These are phyloP conservation scores for Thielaviopsis ethacetica DNA, from an alignment of 2,329 filamentous ascomycete species.

Conservation along the genomic window DNA sequence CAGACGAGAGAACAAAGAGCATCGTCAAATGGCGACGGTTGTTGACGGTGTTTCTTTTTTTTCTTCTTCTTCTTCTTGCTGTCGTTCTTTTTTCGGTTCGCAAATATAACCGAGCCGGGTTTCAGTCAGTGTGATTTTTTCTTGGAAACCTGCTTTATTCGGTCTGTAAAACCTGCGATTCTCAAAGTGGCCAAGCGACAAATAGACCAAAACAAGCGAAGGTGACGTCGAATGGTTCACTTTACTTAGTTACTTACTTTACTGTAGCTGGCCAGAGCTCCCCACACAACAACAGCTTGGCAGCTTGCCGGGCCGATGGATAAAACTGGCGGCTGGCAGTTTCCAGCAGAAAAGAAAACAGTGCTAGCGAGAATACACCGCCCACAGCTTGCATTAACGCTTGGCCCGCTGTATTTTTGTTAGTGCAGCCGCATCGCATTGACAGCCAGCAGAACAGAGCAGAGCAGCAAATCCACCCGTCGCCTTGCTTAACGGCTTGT, in stretches of 20 bases:
- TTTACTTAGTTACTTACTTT: too few species aligned
- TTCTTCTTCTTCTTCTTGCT: background rate
- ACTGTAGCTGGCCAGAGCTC: too few species aligned
- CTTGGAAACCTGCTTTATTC: too few species aligned
- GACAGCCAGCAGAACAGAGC: too few species aligned
- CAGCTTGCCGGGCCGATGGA: background rate
- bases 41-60: background rate
- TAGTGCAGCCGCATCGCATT: background rate
- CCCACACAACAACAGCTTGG: background rate
- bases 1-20: background rate
- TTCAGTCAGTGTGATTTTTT: too few species aligned
- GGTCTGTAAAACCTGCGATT: too few species aligned
- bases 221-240: too few species aligned
- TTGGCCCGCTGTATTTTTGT: background rate
- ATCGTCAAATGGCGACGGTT: background rate
- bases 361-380: background rate
- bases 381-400: background rate
- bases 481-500: background rate
- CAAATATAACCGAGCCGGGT: too few species aligned
- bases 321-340: background rate
- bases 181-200: too few species aligned
- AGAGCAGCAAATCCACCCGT: background rate
- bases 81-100: background rate
- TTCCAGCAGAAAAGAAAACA: background rate
- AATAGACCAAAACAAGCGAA: too few species aligned